Base-by-base conservation (phyloP, 176 grass and related monocot species). In the Alopecurus myosuroides region DNA sequence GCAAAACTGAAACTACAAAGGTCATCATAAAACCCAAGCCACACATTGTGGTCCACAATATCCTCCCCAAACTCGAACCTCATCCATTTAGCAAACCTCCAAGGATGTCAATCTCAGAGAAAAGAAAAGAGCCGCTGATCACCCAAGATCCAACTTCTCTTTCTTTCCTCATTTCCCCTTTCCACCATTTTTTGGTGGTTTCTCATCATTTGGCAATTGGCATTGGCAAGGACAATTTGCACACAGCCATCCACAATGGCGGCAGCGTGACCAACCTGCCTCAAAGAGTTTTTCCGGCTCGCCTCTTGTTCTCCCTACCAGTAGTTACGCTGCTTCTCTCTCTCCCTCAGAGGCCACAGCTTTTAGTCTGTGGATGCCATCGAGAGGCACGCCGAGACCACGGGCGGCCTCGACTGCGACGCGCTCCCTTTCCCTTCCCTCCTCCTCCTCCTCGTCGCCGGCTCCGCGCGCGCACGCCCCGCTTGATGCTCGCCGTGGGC, bases 401-500 rank as follows among this genome's bases (percentile, higher is more conserved):
- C 84, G 35, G 17, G 34, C 67, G 18, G n/a, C 74, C 57, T 74
- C 74, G 75, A 79, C 56, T 40, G 44, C 74, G 57, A 66, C 74
- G 65, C 55, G 41, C 34, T 29, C 10, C 50, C 23, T 40, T 12
- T 25, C 26, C 41, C 61, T 20, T 14, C 73, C 78, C 42, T 42
- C 55, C 42, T 76, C 37, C 11, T 62, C 51, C 20, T 41, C 85
- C n/a, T 50, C 44, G 56, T 40, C 78, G 49, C 28, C 72, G 51
- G 26, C 84, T 36, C 70, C 75, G 63, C 36, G 70, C 13, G 57
- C 53, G 45, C 56, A 28, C 53, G 55, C 34, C 15, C 12, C 20
- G 56, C 69, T 76, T 62, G 81, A 98, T 98, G 97, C 84, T 99
- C 34, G 88, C 83, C 61, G 53, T 90, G 63, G 94, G 93, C 80